Base-by-base conservation (phyloP, 805 yeast genomes). In the Ogataea naganishii region DNA sequence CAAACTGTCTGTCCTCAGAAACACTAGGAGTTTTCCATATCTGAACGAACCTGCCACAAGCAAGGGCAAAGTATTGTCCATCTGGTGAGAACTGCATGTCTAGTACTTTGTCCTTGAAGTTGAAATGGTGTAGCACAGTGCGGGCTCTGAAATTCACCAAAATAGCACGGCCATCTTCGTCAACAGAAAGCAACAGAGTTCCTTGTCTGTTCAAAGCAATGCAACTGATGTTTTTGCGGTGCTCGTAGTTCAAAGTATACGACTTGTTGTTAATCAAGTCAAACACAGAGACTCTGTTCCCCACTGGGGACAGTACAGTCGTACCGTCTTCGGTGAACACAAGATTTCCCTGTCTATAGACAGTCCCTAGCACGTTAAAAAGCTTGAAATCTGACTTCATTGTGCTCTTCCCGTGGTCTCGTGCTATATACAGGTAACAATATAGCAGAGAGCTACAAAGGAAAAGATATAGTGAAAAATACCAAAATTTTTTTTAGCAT, bases 341-440 rank as follows among this genome's bases (percentile, higher is more conserved):
- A 17, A 92, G 59, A 52, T 89, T 86, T n/a, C 97, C 98, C 49
- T 80, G 83, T 29, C 94, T 66, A 51, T 92, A 92, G 3, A 92
- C 97, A 0, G 97, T 88, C 18, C 98, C 98, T 44, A 92, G 62
- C 19, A 92, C 64, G 58, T 89, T 92, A 20, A 94, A 76, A 45
- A 92, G 80, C 68, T 79, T 62, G 53, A 80, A 85, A 59, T 84
- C 94, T n/a, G 94, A 77, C 61, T 77, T 83, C 95, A 85, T 84
- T 30, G 27, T 26, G 27, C 7, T 25, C 3, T 10, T 14, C 18
- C 24, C 25, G 14, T 10, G 8, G 25, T 14, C 14, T 9, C 11
- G 6, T 14, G 14, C 10, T 14, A 23, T 10, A 11, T 23, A 9
- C 11, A 3, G 8, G n/a, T 17, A 26, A 26, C 18, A 16, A 23